Evolutionary conservation across 495 filamentous ascomycete genomes (phyloP), one percentile per base, ranked within the genome.

Genomic region (Hypoxylon fragiforme): DNA sequence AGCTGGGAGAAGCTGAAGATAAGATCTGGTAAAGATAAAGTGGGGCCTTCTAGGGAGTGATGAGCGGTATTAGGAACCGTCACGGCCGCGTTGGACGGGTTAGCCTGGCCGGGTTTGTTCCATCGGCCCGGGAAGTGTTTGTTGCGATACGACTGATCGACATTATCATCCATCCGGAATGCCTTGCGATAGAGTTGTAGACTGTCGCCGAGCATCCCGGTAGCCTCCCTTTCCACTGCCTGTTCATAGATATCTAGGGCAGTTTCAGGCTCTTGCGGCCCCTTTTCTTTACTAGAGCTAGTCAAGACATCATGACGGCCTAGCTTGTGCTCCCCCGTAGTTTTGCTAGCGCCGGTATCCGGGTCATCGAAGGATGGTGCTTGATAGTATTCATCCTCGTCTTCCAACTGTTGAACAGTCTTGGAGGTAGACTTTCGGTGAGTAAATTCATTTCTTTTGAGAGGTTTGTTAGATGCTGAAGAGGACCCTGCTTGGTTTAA

Each of bases 201-300:
- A 69, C 94, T 97, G 56, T 97, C 94, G 3, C 94, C 92, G 14
- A 97, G 73, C 47, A 79, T 92, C 0, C 94, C 94, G 50, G 85
- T 84, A 0, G 77, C 78, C 71, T 97, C 95, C 63, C 82, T 89
- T 73, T 96, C 90, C 6, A 95, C 90, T 0, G 92, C 95, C 67
- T 81, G 80, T 67, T 97, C 94, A 63, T 95, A 97, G 68, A 96
- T 89, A 63, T 97, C 94, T 31, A 97, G 70, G 2, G 94, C 94
- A 6, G 91, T 89, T 16, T 73, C 73, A 9, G 87, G 90, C 59
- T 90, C 86, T 22, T 70, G 56, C 7, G 31, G 31, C 3, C 48
- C 42, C 15, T 31, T 48, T 15, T 48, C 37, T 20, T 57, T 43
- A 38, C 28, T 43, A 18, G 32, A 31, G 36, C 28, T 43, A 18